Evolutionary conservation across 192 early-diverging fungal genomes (phyloP), one percentile per base, ranked within the genome.

Genomic region (Mortierella hygrophila): DNA sequence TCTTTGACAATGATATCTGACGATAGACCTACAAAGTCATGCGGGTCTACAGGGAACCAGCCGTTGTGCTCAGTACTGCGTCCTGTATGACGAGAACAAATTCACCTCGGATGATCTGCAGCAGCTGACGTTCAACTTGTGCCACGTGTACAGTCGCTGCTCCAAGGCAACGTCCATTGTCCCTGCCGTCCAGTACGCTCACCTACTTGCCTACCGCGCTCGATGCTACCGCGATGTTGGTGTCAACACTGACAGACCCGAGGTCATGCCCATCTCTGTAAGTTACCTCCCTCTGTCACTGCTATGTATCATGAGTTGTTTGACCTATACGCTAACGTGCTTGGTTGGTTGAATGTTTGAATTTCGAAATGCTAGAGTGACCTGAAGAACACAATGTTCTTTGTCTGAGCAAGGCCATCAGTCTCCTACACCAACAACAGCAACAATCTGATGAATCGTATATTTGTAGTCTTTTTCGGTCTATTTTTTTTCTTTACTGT

Each of bases 31-130:
- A 37, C 95, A 95, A 76, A 94, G 97, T 16, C 98, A 99, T 77
- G 92, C 95, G 2, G 98, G 97, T 75, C 91, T 99, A 38, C 98
- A 99, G 82, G 98, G 98, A 40, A 98, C 97, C 0, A 97, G 96
- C 29, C 94, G 97, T 37, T 96, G 97, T 1, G 95, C 95, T 0
- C 95, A 97, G 82, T 99, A 99, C 92, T 94, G 95, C 68, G 97
- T 98, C 8, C 88, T 99, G 55, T 90, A 93, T 74, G 97, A 99
- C 76, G 96, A 99, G 55, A 96, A 97, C 87, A 88, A 91, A 10
- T 98, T 97, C 75, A 91, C 93, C 8, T 81, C 94, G 18, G 97
- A 99, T 78, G 88, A 89, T 29, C 82, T 99, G 32, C 97, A 98
- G 82, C 91, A 95, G 75, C 91, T 99, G 37, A 99, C 98, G 2